These are phyloP conservation scores for Pythium coloratum DNA, from an alignment of 352 stramenopile genomes.

Conservation along the genomic window DNA sequence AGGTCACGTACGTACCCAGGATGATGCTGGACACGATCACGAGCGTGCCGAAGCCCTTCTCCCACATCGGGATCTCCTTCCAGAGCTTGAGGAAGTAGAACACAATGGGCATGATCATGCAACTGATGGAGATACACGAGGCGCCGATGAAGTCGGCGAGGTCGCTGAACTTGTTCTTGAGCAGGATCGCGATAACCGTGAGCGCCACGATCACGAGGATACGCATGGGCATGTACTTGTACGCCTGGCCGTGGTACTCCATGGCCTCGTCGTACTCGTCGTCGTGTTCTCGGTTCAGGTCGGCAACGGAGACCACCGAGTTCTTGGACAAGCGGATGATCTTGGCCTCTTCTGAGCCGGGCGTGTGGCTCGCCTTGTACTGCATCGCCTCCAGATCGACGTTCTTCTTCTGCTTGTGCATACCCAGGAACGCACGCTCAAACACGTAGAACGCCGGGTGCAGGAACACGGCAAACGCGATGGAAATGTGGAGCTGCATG, in stretches of 20 bases:
- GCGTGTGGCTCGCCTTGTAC: not conserved
- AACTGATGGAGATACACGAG: slow-evolving; percentile 49
- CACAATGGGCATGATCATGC: slow-evolving; percentile 61
- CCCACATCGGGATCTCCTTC: slow-evolving; percentile 26
- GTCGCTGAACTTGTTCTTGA: slow-evolving; percentile 52
- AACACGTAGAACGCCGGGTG: slow-evolving; percentile 31
- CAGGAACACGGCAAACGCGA: slow-evolving; percentile 36
- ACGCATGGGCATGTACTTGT: slow-evolving; percentile 50
- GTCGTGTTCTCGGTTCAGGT: slow-evolving; percentile 30
- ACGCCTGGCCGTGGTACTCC: slow-evolving; percentile 42
- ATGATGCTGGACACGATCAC: not conserved
- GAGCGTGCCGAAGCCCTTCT: not conserved
- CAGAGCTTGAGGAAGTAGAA: slow-evolving; percentile 71
- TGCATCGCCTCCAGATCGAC: slow-evolving; percentile 2
- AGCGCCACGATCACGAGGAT: slow-evolving; percentile 52
- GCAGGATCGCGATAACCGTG: slow-evolving; percentile 29
- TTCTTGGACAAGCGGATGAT: slow-evolving; percentile 18
- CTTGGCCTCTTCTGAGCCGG: too few species aligned
- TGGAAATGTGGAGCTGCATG: slow-evolving; percentile 47
- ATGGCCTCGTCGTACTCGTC: slow-evolving; percentile 33
- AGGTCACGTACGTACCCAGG: not conserved
- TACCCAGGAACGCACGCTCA: slow-evolving; percentile 30
- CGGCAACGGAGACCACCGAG: slow-evolving; percentile 39
- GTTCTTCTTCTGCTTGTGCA: slow-evolving; percentile 19
- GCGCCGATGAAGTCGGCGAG: slow-evolving; percentile 65